These are phyloP conservation scores for Populus tomentosa DNA, from an alignment of 441 rosid genomes.

Conservation along the genomic window DNA sequence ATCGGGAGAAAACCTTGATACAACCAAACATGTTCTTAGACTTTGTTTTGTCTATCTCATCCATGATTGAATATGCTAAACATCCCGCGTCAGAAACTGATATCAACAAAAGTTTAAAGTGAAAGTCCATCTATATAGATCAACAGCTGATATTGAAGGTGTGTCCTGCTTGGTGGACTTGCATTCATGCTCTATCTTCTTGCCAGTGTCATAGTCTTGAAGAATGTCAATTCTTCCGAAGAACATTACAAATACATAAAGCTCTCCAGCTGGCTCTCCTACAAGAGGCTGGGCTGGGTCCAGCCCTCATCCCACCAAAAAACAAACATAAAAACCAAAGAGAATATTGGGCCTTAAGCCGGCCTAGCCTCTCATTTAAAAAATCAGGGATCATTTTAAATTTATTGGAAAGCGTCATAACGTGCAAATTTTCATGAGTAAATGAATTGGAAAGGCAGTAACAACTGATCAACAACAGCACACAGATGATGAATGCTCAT, in stretches of 20 bases:
- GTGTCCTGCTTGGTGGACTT: slow-evolving; percentile 88
- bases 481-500: background rate
- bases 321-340: too few relatives aligned
- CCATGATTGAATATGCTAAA: slow-evolving; percentile 34
- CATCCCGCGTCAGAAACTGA: too few relatives aligned
- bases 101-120: too few relatives aligned
- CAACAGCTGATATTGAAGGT: slow-evolving; percentile 91
- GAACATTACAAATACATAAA: slow-evolving; percentile 63
- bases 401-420: background rate
- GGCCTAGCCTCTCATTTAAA: background rate
- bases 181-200: slow-evolving; percentile 86
- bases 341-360: too few relatives aligned
- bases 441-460: background rate
- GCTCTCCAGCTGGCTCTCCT: slow-evolving; percentile 82
- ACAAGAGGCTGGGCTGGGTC: slow-evolving; percentile 35
- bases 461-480: background rate
- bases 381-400: too few relatives aligned
- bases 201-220: slow-evolving; percentile 88
- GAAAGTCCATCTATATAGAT: slow-evolving; percentile 44
- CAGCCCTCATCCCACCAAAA: too few relatives aligned
- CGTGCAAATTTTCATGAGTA: too few relatives aligned
- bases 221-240: slow-evolving; percentile 89
- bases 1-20: too few relatives aligned
- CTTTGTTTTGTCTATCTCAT: too few relatives aligned
- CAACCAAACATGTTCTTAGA: too few relatives aligned